Conservation (phyloP, 169 alveolate species). For the Cryptosporidium ubiquitum region DNA sequence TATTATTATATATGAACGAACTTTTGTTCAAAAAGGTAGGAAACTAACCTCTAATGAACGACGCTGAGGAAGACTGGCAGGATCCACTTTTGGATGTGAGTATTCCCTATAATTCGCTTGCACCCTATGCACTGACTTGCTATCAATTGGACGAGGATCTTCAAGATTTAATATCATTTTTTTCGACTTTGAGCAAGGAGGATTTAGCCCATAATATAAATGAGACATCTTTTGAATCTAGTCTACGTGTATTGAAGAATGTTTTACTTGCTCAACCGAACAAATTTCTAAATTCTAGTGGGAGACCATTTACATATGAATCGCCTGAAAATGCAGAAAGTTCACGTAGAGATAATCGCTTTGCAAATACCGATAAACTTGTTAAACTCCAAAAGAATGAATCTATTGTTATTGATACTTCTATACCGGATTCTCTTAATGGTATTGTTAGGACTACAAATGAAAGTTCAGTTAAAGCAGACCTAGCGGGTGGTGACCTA, state of each 20-base stretch:
- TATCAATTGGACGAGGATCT: constrained; percentile 56
- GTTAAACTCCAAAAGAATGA: background rate
- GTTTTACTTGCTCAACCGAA: constrained; percentile 35
- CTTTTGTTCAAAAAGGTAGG: background rate
- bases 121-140: constrained; percentile 39
- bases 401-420: background rate
- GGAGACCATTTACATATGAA: background rate
- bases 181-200: constrained; percentile 23
- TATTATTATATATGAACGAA: background rate
- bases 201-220: constrained; percentile 19
- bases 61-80: constrained; percentile 62
- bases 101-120: constrained; percentile 57
- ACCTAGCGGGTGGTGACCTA: background rate
- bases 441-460: background rate
- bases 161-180: constrained; percentile 50
- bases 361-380: background rate
- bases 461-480: background rate
- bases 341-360: background rate
- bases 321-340: background rate
- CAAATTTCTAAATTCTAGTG: background rate
- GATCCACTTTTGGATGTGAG: constrained; percentile 72
- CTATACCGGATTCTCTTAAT: background rate
- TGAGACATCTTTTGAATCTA: constrained; percentile 55
- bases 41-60: constrained; percentile 19
- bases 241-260: constrained; percentile 24